Base-by-base conservation (phyloP, 495 filamentous ascomycete genomes). In the Penicillium waksmanii region DNA sequence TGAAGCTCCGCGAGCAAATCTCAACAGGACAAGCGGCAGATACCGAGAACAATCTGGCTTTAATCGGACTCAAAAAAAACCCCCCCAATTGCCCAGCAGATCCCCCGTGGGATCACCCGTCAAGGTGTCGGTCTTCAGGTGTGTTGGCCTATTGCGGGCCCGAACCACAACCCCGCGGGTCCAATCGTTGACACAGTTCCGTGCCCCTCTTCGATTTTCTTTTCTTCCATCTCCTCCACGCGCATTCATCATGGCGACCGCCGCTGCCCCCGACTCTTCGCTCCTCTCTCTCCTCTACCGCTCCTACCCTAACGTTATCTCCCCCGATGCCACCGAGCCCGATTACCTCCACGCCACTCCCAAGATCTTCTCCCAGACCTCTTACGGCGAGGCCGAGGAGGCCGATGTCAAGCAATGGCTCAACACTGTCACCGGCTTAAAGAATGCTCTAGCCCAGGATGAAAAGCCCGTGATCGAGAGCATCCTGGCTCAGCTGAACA, bases 341-440 rank as follows among this genome's bases (percentile, higher is more conserved):
- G 79, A 84, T 56, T 77, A 82, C 51, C 59, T 72, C 36, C 69
- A 72, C 48, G 74, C 80, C 35, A 84, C 84, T 6, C 71, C 78
- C 60, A 74, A 78, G 56, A 84, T 92, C 65, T 90, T 93, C 78
- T 79, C 86, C 52, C 71, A 81, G 58, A 82, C 82, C 65, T 85
- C 82, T 61, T 96, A 94, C 74, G 85, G 84, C 55, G 79, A 84
- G 62, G 77, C 84, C 57, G 94, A 98, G 74, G 85, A 90, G 72
- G 85, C 89, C 25, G 93, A 96, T 73, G 88, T 96, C 71, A 85
- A 88, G 68, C 86, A 93, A 80, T 97, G 93, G 93, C 79, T 96
- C 65, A 84, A 83, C 65, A 88, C 88, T 44, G 85, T 89, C 55
- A 79, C 84, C 44, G 85, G 87, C 57, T 82, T 97, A 65, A 87